Base-by-base conservation (phyloP, 2,329 filamentous ascomycete species). In the Paraphaeosphaeria sporulosa region DNA sequence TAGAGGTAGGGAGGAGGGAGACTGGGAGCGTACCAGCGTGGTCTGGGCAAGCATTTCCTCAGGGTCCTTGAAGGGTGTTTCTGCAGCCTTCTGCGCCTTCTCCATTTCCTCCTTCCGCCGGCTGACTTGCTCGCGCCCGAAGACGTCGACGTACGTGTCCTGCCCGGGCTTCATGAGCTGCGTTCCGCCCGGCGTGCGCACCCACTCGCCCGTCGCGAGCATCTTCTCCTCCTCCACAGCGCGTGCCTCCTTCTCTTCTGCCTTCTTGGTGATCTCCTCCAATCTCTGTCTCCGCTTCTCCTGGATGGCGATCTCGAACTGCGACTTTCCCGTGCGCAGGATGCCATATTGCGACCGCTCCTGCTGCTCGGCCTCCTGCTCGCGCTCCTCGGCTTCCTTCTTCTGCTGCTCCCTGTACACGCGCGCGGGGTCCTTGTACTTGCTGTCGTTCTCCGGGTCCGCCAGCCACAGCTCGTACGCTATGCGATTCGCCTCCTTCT, bases 401-500 rank as follows among this genome's bases (percentile, higher is more conserved):
- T 75, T 71, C 61, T 76, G 62, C 58, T 77, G 65, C 30, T 76
- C 74, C 30, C 69, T 64, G 56, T 71, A 77, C 4, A 69, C 70
- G 34, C 73, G 68, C 8, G 73, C 74, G 19, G 74, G 74, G 53
- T 77, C 74, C 50, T 77, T 77, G 69, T 77, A 76, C 58, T 77
- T 77, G 40, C 72, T 75, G 59, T 76, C 74, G 32, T 75, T 77
- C 38, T 77, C 74, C 0, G 74, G 74, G 59, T 77, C 73, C n/a
- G 71, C 71, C 12, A 76, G 65, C 74, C 74, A 74, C 4, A 78
- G 62, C 61, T 78, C 75, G 44, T 75, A 74, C 25, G 76, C 66
- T n/a, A 79, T 75, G 47, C 74, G 69, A 58, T 77, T 76, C 2
- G 75, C 76, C 58, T 79, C 77, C 44, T 66, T 71, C 63, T 77